A percentile compares a stretch with the other conserved stretches of the same genome.
Evolutionary conservation across 192 early-diverging fungal genomes (phyloP).

Genomic region (Umbelopsis ramanniana): DNA sequence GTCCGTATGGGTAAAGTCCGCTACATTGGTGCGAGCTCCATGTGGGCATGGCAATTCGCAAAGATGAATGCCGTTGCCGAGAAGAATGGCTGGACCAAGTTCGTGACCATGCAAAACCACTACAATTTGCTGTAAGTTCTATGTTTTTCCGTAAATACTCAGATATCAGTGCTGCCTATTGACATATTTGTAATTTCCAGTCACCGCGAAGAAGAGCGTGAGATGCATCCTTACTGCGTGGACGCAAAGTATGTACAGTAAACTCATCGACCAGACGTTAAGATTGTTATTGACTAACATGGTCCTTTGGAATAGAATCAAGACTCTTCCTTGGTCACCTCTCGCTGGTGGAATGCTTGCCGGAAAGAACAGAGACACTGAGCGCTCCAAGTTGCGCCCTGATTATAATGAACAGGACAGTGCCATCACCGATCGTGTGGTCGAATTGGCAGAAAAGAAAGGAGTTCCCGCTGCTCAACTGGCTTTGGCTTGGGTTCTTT

Average conservation of each 20-base stretch:
- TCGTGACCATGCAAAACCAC: constrained; percentile 37
- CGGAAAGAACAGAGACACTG: constrained; percentile 29
- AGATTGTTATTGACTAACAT: not conserved
- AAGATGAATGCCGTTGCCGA: constrained; percentile 44
- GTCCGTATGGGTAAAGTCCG: constrained; percentile 63
- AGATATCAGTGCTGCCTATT: not conserved
- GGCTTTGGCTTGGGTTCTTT: constrained; percentile 34
- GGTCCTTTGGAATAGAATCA: constrained; percentile 3
- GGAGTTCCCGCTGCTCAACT: constrained; percentile 27
- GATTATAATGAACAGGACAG: constrained; percentile 2
- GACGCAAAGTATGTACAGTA: constrained; percentile 26
- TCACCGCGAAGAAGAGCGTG: constrained; percentile 47
- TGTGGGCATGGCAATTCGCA: constrained; percentile 46
- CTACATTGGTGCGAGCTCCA: constrained; percentile 46
- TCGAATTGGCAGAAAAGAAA: constrained; percentile 28
- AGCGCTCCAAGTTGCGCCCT: not conserved
- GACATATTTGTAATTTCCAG: not conserved
- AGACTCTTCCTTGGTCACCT: constrained; percentile 32
- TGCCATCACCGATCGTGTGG: constrained; percentile 30
- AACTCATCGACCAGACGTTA: not conserved
- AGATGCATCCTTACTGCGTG: constrained; percentile 42
- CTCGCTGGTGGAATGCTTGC: constrained; percentile 37
- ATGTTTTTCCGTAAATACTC: too few species aligned
- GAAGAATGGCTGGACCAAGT: constrained; percentile 43
- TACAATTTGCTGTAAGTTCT: constrained; percentile 37